A percentile compares a stretch with the other conserved stretches of the same genome.
phyloP scores from a whole-genome alignment of 106 monocot species.

The Apostasia shenzhenica region DNA sequence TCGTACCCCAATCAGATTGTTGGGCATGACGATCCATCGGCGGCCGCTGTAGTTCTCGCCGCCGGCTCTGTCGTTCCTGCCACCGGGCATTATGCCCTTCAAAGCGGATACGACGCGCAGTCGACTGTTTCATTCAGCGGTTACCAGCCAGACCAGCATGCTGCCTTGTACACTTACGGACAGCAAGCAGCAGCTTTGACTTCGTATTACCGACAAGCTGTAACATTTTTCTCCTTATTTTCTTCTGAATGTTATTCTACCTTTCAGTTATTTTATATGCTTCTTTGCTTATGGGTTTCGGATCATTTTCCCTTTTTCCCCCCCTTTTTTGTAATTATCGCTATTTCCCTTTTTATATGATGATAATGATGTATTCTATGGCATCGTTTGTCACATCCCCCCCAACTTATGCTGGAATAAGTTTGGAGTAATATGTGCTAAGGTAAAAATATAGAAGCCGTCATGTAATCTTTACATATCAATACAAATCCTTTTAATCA shows the following conservation, averaged over 20 bases:
- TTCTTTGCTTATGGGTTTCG: too few species aligned
- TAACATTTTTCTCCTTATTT: not conserved
- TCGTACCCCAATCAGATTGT: constrained; percentile 3
- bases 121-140: not conserved
- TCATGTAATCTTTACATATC: too few species aligned
- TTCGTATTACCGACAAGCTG: not conserved
- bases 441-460: too few species aligned
- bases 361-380: too few species aligned
- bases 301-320: too few species aligned
- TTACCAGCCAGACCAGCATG: not conserved
- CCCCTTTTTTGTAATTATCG: too few species aligned
- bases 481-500: too few species aligned
- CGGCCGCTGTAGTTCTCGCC: not conserved
- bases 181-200: not conserved
- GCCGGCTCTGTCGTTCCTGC: not conserved
- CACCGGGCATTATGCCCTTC: not conserved
- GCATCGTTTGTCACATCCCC: too few species aligned
- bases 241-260: not conserved
- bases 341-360: too few species aligned
- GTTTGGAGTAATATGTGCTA: too few species aligned
- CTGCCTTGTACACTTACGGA: not conserved
- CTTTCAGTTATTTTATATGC: too few species aligned
- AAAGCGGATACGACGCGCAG: not conserved
- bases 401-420: too few species aligned
- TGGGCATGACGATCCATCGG: not conserved